phyloP scores from a whole-genome alignment of 1,139 yeast genomes.

The Arxiozyma telluris region DNA sequence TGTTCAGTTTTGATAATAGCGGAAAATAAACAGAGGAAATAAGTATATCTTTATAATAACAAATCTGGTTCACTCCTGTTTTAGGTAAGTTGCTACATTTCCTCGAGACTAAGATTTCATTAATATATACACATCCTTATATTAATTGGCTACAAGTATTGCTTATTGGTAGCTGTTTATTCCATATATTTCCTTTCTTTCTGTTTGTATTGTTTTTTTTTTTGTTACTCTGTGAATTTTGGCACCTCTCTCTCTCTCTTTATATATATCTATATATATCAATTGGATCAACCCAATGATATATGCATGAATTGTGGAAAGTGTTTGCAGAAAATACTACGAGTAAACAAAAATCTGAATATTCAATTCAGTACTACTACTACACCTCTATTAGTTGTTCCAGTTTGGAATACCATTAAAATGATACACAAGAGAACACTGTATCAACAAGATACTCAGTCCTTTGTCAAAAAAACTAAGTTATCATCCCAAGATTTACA shows the following conservation, averaged over 20 bases:
- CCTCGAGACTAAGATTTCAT: neutral
- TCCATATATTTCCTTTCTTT: neutral
- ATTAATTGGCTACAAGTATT: neutral
- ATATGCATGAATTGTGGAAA: neutral
- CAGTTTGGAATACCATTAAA: neutral
- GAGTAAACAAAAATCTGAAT: neutral
- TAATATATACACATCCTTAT: neutral
- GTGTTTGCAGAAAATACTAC: neutral
- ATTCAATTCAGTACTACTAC: neutral
- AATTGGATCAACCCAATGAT: neutral
- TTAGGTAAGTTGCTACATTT: neutral
- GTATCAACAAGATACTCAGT: neutral
- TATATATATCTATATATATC: no score
- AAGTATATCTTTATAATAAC: neutral
- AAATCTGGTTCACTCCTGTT: neutral
- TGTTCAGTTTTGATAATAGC: no score
- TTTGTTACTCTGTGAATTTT: neutral
- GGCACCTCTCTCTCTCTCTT: no score
- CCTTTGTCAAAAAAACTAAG: constrained; percentile 5
- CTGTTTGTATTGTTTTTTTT: no score
- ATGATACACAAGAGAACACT: neutral
- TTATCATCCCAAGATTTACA: constrained; percentile 4
- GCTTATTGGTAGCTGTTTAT: neutral
- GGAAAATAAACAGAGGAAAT: neutral
- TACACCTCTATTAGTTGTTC: neutral